Evolutionary conservation across 2,329 filamentous ascomycete species (phyloP).

Genomic region (Tothia fuscella): DNA sequence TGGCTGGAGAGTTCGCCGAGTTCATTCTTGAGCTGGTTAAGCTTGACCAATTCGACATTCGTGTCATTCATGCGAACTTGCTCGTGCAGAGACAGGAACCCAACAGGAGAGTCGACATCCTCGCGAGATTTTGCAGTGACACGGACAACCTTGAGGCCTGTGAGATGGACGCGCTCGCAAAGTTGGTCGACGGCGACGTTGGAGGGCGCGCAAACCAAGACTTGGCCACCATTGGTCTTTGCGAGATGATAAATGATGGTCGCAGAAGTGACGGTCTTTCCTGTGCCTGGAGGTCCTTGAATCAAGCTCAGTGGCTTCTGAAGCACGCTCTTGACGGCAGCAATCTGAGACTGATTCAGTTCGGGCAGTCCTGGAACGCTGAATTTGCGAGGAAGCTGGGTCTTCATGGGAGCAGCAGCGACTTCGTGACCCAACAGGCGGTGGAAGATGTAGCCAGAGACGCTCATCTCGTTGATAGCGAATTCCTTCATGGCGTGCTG

Average conservation of each 20-base stretch:
- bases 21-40: conserved; percentile 85
- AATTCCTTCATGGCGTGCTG: conserved; percentile 99
- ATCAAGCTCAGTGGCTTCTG: conserved; percentile 92
- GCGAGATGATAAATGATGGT: conserved; percentile 97
- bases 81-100: conserved; percentile 88
- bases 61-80: conserved; percentile 97
- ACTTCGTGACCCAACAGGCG: conserved; percentile 92
- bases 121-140: conserved; percentile 98
- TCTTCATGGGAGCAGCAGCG: conserved; percentile 88
- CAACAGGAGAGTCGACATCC: conserved; percentile 96
- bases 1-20: conserved; percentile 84
- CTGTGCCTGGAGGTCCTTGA: conserved; percentile 90
- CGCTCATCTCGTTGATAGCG: conserved; percentile 93
- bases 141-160: conserved; percentile 89
- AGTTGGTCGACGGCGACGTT: conserved; percentile 98
- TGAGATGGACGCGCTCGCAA: conserved; percentile 90
- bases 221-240: conserved; percentile 88
- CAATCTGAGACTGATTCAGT: conserved; percentile 89
- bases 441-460: conserved; percentile 98
- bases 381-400: conserved; percentile 90
- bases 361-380: conserved; percentile 89
- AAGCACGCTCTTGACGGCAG: conserved; percentile 87
- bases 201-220: conserved; percentile 91
- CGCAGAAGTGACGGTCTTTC: conserved; percentile 96
- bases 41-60: conserved; percentile 83